Conservation (phyloP, 345 rosid genomes). For the Rhizophora apiculata region DNA sequence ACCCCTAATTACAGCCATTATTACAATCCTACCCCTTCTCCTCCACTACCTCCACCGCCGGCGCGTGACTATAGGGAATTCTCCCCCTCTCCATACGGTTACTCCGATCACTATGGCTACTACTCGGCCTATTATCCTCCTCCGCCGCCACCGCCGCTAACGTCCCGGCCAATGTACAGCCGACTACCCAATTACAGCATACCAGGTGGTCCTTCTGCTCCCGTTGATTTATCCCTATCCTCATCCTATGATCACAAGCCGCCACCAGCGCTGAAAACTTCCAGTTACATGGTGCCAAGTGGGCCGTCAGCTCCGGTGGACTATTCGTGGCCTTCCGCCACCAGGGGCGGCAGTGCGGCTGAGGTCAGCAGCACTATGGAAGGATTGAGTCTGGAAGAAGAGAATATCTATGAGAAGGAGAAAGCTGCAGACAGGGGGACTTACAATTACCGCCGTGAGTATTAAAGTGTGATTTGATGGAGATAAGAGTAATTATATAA, state of each 20-base stretch:
- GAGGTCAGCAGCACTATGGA: conserved; percentile 15
- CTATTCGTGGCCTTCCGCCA: conserved; percentile 37
- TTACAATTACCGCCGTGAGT: conserved; percentile 41
- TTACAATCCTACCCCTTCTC: conserved; percentile 46
- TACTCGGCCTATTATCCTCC: conserved; percentile 36
- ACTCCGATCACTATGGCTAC: conserved; percentile 30
- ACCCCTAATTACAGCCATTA: conserved; percentile 37
- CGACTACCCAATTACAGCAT: conserved; percentile 31
- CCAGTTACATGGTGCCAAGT: conserved; percentile 34
- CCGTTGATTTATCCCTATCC: conserved; percentile 30
- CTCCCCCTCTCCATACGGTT: conserved; percentile 24
- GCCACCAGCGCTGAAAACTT: conserved; percentile 23
- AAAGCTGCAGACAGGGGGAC: conserved; percentile 31
- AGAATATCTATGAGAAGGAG: conserved; percentile 29
- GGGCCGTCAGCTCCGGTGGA: conserved; percentile 60
- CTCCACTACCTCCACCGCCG: conserved; percentile 22
- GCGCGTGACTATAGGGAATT: conserved; percentile 41
- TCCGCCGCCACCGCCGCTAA: conserved; percentile 31
- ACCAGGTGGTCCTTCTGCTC: conserved; percentile 48
- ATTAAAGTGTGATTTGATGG: conserved; percentile 16
- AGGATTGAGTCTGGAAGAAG: conserved; percentile 48
- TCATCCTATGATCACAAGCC: conserved; percentile 41
- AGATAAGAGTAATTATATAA: neutral
- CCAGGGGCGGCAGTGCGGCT: conserved; percentile 30
- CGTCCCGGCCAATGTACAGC: conserved; percentile 41